Evolutionary conservation across 768 basidiomycete species (phyloP).

Genomic region (Suillus decipiens): DNA sequence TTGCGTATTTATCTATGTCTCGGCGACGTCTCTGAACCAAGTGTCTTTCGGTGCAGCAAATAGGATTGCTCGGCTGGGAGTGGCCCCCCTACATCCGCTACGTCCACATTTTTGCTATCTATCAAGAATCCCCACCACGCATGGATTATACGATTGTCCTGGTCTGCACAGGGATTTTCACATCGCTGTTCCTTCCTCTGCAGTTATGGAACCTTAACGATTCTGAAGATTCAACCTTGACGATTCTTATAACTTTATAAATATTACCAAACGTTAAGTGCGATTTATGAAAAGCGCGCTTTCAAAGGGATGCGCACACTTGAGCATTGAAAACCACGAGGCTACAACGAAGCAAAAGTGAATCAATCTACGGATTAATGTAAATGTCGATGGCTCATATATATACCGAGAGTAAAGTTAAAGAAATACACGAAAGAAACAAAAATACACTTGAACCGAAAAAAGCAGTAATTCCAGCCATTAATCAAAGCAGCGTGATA

Average conservation of each 20-base stretch:
- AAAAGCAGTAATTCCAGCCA: neutral
- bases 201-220: slow-evolving; percentile 19
- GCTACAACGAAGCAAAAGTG: neutral
- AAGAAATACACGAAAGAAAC: neutral
- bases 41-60: slow-evolving; percentile 71
- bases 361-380: neutral
- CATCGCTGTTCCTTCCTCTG: slow-evolving; percentile 31
- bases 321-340: neutral
- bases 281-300: neutral
- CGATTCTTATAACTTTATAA: neutral
- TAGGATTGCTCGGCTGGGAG: slow-evolving; percentile 51
- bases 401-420: neutral
- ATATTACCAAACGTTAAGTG: neutral
- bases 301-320: neutral
- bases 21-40: slow-evolving; percentile 62
- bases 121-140: slow-evolving; percentile 40
- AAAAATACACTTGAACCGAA: neutral
- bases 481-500: neutral
- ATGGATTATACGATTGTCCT: slow-evolving; percentile 26
- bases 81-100: slow-evolving; percentile 51
- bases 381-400: neutral
- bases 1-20: slow-evolving; percentile 70
- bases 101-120: slow-evolving; percentile 69
- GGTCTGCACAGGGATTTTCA: slow-evolving; percentile 17
- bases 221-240: neutral